A percentile compares a stretch with the other conserved stretches of the same genome.
phyloP scores from a whole-genome alignment of 805 yeast species.

The Pichia paraexigua region DNA sequence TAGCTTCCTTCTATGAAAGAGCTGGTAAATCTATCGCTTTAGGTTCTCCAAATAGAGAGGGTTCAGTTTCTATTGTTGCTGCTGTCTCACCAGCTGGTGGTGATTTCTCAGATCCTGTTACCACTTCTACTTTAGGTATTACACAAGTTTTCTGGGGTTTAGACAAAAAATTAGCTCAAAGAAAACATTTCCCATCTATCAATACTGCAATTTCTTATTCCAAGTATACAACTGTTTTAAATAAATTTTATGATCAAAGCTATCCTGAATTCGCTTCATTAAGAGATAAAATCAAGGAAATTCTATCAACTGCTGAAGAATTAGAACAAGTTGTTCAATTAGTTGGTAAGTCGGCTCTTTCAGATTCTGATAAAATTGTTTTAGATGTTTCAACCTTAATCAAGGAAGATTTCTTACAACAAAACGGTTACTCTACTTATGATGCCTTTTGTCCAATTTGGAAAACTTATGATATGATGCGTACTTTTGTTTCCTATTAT shows the following conservation, averaged over 20 bases:
- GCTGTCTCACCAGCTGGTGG: constrained; percentile 99
- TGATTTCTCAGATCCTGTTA: constrained; percentile 99
- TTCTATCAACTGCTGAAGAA: constrained; percentile 94
- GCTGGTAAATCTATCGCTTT: constrained; percentile 95
- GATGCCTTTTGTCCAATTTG: constrained; percentile 99
- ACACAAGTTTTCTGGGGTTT: constrained; percentile 99
- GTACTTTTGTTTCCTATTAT: constrained; percentile 79
- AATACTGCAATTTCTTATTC: constrained; percentile 96
- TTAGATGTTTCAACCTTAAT: constrained; percentile 85
- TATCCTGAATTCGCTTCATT: constrained; percentile 87
- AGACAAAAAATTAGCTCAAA: constrained; percentile 97
- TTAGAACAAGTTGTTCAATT: constrained; percentile 98
- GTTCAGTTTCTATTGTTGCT: constrained; percentile 98
- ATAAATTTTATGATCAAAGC: constrained; percentile 74
- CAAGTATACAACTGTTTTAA: constrained; percentile 83
- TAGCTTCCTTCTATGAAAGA: constrained; percentile 98
- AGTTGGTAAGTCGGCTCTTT: constrained; percentile 96
- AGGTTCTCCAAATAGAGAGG: constrained; percentile 94
- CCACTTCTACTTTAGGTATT: constrained; percentile 96
- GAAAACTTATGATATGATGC: constrained; percentile 99
- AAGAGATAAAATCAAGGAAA: constrained; percentile 90
- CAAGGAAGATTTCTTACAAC: constrained; percentile 98
- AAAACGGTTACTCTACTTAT: constrained; percentile 96
- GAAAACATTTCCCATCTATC: constrained; percentile 99
- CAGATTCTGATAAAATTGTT: constrained; percentile 94